Evolutionary conservation across 257 asterid species (phyloP), one percentile per base, ranked within the genome.

Genomic region (Nicotiana undulata): DNA sequence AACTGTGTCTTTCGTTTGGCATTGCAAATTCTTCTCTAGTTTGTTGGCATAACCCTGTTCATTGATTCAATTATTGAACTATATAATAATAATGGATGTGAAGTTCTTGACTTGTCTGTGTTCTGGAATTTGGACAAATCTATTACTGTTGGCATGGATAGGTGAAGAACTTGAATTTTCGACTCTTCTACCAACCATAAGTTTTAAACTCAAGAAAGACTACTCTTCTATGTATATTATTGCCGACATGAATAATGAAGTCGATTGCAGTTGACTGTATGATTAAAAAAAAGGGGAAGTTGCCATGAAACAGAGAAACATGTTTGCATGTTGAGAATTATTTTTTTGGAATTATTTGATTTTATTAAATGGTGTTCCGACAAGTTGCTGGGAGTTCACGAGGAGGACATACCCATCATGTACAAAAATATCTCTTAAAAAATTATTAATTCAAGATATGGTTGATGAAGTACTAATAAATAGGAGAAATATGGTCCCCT

Each of bases 211-310:
- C 61, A 24, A 24, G 37, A 72, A 46, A 46, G 61, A 24, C 61
- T 55, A 20, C 49, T 40, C 49, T 72, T 72, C 78, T 13, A 77
- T 29, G 32, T 10, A 46, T 59, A 56, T 77, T 44, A 60, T 63
- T 77, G 72, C 81, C 81, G 51, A 32, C 68, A 37, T 59, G 60
- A 77, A 77, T 60, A 59, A 77, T 77, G 72, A 77, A 77, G 72
- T 44, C 22, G 66, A 77, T 24, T 77, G 44, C 59, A 59, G 74
- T 37, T 72, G 78, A 72, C 61, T 72, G 40, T 24, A 24, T 29
- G 9, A 10, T 68, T 0, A 40, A 20, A 70, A 53, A 77, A 59
- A 59, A 34, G 20, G 7, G 53, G 72, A 59, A 77, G 55, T 56
- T 59, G 59, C 81, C 37, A 59, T 59, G 81, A 77, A 77, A 44